A percentile compares a stretch with the other conserved stretches of the same genome.
Evolutionary conservation across 805 yeast species (phyloP).

Genomic region (Grigorovia jiainica): DNA sequence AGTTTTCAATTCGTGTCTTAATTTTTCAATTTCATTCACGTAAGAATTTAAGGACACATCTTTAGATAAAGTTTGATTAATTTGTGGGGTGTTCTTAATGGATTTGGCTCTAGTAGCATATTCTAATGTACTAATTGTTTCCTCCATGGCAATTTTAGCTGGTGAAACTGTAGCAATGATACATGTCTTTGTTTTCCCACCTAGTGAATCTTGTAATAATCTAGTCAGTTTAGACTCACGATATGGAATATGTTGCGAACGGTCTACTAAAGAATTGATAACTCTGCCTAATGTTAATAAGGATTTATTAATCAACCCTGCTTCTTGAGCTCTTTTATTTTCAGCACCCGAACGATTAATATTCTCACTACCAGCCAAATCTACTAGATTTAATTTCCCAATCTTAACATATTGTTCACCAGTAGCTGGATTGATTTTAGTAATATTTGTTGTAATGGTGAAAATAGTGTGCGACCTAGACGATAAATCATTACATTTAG

Average conservation of each 20-base stretch:
- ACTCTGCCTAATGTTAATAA: constrained; percentile 79
- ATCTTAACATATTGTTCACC: constrained; percentile 42
- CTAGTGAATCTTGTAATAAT: constrained; percentile 70
- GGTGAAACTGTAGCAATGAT: constrained; percentile 80
- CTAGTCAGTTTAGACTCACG: constrained; percentile 76
- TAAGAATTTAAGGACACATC: constrained; percentile 44
- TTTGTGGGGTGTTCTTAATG: constrained; percentile 59
- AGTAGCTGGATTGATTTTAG: constrained; percentile 37
- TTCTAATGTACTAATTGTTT: constrained; percentile 70
- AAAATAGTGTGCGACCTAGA: constrained; percentile 77
- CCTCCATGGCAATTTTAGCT: constrained; percentile 60
- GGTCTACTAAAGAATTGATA: constrained; percentile 61
- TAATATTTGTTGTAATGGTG: constrained; percentile 53
- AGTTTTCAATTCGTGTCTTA: constrained; percentile 53
- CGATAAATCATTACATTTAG: constrained; percentile 66
- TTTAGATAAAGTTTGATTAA: constrained; percentile 51
- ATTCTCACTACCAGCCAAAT: constrained; percentile 88
- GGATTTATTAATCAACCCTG: constrained; percentile 84
- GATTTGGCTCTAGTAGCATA: constrained; percentile 78
- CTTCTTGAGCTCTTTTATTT: constrained; percentile 78
- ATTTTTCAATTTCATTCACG: constrained; percentile 43
- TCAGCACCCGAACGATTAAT: constrained; percentile 76
- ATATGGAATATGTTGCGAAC: constrained; percentile 66
- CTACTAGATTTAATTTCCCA: constrained; percentile 79
- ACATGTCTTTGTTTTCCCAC: constrained; percentile 76